Evolutionary conservation across 345 rosid genomes (phyloP).

Genomic region (Brassica nigra): DNA sequence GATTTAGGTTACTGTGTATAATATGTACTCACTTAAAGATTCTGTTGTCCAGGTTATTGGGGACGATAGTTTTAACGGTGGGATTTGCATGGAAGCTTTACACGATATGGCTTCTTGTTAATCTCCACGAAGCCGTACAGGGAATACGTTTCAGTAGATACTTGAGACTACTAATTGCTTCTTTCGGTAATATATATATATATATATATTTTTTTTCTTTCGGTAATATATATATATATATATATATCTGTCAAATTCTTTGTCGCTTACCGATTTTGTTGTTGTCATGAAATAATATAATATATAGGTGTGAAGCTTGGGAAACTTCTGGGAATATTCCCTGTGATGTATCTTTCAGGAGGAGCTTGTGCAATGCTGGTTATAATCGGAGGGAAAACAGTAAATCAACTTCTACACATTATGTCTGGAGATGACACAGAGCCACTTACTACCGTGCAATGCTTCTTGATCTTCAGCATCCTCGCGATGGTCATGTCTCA

Average conservation of each 20-base stretch:
- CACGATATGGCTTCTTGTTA: constrained; percentile 64
- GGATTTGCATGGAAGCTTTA: constrained; percentile 83
- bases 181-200: constrained; percentile 54
- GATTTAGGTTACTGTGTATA: no score
- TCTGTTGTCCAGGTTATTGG: constrained; percentile 34
- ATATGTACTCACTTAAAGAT: no score
- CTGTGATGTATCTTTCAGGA: constrained; percentile 62
- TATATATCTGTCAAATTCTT: not conserved
- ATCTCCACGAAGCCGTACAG: constrained; percentile 69
- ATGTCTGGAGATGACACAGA: constrained; percentile 21
- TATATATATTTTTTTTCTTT: constrained; percentile 40
- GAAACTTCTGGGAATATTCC: constrained; percentile 54
- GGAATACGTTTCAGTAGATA: constrained; percentile 73
- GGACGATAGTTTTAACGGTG: constrained; percentile 49
- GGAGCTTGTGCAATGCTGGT: constrained; percentile 61
- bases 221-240: constrained; percentile 42
- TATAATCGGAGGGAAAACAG: constrained; percentile 53
- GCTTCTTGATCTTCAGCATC: constrained; percentile 56
- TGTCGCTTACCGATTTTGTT: not conserved
- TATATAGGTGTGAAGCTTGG: constrained; percentile 51
- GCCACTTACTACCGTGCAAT: constrained; percentile 52
- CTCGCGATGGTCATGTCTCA: constrained; percentile 55
- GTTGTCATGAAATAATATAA: not conserved
- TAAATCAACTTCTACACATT: constrained; percentile 34
- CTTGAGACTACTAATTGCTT: constrained; percentile 53